These are phyloP conservation scores for Neoscytalidium dimidiatum DNA, from an alignment of 2,329 filamentous ascomycete genomes.

Conservation along the genomic window DNA sequence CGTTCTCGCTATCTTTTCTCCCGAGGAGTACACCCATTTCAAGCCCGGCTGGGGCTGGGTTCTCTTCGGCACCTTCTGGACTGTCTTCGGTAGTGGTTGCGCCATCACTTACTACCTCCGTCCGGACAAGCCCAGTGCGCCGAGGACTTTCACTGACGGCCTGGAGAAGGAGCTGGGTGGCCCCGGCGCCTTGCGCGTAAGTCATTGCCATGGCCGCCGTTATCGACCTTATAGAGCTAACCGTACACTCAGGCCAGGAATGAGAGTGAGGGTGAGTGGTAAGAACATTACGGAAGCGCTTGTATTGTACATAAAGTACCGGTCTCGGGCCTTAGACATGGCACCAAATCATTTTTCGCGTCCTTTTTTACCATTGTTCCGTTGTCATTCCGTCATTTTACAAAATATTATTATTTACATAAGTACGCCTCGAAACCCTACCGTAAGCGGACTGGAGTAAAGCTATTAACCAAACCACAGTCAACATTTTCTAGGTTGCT, in stretches of 20 bases:
- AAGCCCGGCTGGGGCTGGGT: slow-evolving; percentile 72
- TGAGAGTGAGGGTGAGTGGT: slow-evolving; percentile 24
- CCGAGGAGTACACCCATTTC: slow-evolving; percentile 85
- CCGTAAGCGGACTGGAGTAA: slow-evolving; percentile 50
- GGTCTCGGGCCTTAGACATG: neutral
- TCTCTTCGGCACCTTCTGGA: slow-evolving; percentile 47
- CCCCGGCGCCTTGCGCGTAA: slow-evolving; percentile 42
- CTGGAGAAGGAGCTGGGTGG: slow-evolving; percentile 53
- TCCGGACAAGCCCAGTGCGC: slow-evolving; percentile 48
- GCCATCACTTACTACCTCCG: slow-evolving; percentile 43
- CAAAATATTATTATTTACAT: neutral
- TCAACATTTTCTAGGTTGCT: slow-evolving; percentile 37
- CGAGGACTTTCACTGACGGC: slow-evolving; percentile 49
- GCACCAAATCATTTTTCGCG: slow-evolving; percentile 10
- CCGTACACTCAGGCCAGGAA: slow-evolving; percentile 21
- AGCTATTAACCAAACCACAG: slow-evolving; percentile 48
- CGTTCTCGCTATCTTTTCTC: slow-evolving; percentile 83
- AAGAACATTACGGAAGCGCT: neutral
- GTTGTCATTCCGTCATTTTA: no score
- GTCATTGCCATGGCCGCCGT: slow-evolving; percentile 21
- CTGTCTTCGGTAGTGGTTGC: slow-evolving; percentile 41
- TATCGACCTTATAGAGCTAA: neutral
- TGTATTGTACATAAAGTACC: slow-evolving; percentile 13
- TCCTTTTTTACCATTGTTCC: neutral
- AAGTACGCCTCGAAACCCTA: slow-evolving; percentile 34